phyloP scores from a whole-genome alignment of 768 basidiomycete genomes.

The Hypholoma sublateritium region DNA sequence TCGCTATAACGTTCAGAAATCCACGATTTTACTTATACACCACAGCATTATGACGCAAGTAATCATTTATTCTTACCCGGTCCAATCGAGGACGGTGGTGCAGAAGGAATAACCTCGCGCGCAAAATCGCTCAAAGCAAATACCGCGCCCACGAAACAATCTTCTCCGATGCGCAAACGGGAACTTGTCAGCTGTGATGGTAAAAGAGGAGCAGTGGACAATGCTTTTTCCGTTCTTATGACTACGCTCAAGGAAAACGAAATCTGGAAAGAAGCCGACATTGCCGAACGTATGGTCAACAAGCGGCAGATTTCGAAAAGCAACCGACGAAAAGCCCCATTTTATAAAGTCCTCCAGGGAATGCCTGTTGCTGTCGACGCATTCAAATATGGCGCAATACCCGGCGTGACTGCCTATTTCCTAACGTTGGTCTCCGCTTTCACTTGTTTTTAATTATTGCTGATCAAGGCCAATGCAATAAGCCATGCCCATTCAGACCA shows the following conservation, averaged over 20 bases:
- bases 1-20: no score
- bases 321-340: constrained; percentile 77
- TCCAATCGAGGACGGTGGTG: no score
- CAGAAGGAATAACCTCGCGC: not conserved
- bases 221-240: constrained; percentile 86
- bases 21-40: no score
- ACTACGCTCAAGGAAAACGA: constrained; percentile 78
- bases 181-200: constrained; percentile 13
- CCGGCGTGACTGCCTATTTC: constrained; percentile 88
- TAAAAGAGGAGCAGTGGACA: constrained; percentile 18
- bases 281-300: constrained; percentile 46
- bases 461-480: constrained; percentile 12
- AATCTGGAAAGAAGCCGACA: constrained; percentile 80
- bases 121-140: not conserved
- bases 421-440: constrained; percentile 58
- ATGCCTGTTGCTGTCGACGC: constrained; percentile 99
- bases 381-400: constrained; percentile 91
- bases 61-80: no score
- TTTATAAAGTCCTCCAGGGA: constrained; percentile 93
- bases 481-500: constrained; percentile 98
- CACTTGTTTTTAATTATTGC: not conserved
- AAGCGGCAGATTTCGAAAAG: constrained; percentile 46
- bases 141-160: not conserved
- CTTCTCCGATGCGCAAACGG: not conserved
- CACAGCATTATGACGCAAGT: no score